Conservation (phyloP, 192 early-diverging fungal species). For the Ambispora gerdemannii region DNA sequence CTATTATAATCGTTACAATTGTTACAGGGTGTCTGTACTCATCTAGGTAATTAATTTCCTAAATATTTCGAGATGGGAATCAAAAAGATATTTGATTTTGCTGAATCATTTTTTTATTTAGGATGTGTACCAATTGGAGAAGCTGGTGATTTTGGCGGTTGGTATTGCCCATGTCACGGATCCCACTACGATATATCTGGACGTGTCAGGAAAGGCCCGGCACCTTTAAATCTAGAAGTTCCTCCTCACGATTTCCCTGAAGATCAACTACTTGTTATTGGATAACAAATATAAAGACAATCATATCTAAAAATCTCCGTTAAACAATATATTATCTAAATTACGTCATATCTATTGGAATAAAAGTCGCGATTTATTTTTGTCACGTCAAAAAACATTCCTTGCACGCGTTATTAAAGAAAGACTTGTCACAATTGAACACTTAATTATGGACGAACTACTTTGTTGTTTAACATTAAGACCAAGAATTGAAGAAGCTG, state of each 20-base stretch:
- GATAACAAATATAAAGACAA: no score
- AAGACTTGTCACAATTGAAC: no score
- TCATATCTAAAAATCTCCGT: no score
- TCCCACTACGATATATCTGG: conserved; percentile 99
- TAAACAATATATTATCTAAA: no score
- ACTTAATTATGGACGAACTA: no score
- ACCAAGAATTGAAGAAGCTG: conserved; percentile 16
- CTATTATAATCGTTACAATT: neutral
- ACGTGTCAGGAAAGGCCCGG: conserved; percentile 96
- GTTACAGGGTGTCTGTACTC: conserved; percentile 41
- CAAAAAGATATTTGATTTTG: conserved; percentile 23
- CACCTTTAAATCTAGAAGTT: conserved; percentile 97
- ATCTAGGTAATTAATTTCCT: conserved; percentile 39
- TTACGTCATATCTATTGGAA: no score
- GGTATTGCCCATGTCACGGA: conserved; percentile 99
- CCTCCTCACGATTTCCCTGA: conserved; percentile 63
- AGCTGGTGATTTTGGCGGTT: conserved; percentile 96
- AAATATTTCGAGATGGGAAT: neutral
- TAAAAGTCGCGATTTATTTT: no score
- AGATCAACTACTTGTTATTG: conserved; percentile 82
- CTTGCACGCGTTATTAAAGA: no score
- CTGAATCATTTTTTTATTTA: conserved; percentile 57
- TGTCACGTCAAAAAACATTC: no score
- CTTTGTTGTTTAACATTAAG: conserved; percentile 4
- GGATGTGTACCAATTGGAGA: conserved; percentile 99